Conservation (phyloP, 345 rosid species). For the Rhizophora apiculata region DNA sequence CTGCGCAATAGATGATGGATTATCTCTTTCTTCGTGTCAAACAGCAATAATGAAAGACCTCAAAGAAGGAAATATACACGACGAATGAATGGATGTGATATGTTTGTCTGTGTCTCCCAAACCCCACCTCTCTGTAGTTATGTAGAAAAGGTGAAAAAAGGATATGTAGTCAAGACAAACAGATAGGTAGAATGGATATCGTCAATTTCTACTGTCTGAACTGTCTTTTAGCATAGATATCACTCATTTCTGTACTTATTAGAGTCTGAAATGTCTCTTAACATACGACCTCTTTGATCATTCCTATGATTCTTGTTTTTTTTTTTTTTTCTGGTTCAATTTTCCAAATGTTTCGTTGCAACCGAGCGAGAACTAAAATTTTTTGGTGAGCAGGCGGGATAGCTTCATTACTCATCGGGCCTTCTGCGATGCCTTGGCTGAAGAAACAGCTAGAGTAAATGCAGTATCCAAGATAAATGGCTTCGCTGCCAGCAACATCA, state of each 20-base stretch:
- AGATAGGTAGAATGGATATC: slow-evolving; percentile 1
- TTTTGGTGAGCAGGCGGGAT: slow-evolving; percentile 60
- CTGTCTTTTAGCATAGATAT: too few species aligned
- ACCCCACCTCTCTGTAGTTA: slow-evolving; percentile 4
- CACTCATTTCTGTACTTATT: too few species aligned
- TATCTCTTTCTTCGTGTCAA: background rate
- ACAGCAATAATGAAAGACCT: slow-evolving; percentile 1
- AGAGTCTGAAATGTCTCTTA: too few species aligned
- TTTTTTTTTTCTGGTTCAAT: too few species aligned
- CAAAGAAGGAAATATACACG: slow-evolving; percentile 6
- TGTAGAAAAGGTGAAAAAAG: background rate
- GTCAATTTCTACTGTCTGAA: background rate
- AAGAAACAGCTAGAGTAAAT: slow-evolving; percentile 85
- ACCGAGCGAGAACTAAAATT: background rate
- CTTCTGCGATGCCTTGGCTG: slow-evolving; percentile 94
- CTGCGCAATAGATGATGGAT: background rate
- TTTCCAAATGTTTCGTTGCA: background rate
- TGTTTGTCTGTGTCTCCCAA: slow-evolving; percentile 13
- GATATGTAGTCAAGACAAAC: slow-evolving; percentile 3
- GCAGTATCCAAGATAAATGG: slow-evolving; percentile 54
- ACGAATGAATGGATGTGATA: slow-evolving; percentile 15
- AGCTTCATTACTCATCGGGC: slow-evolving; percentile 98
- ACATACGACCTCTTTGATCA: too few species aligned
- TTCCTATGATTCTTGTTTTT: too few species aligned
- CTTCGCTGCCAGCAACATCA: slow-evolving; percentile 22